Percentiles rank a stretch among this genome's conserved stretches.
Evolutionary conservation across 2,329 filamentous ascomycete species (phyloP).

Genomic region (Magnaporthiopsis incrustans): DNA sequence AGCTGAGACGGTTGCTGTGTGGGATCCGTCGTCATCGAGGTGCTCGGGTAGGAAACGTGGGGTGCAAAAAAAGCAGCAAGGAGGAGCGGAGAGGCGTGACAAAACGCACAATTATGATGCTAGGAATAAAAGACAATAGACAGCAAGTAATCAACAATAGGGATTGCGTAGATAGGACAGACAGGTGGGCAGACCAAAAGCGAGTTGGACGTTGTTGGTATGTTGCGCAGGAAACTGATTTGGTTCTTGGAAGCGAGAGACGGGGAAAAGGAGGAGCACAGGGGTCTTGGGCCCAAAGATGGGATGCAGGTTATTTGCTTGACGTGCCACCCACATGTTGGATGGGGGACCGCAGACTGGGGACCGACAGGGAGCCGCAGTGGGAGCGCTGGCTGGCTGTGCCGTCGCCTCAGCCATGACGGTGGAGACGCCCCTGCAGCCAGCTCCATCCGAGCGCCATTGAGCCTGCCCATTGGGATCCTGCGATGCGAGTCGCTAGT

Average conservation of each 20-base stretch:
- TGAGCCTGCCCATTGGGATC: background rate
- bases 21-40: constrained; percentile 2
- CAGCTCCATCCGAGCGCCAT: background rate
- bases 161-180: background rate
- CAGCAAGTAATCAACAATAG: background rate
- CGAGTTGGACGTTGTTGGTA: background rate
- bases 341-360: no score
- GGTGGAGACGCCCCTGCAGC: background rate
- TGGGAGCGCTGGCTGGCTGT: no score
- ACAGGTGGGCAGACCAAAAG: background rate
- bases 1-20: constrained; percentile 8
- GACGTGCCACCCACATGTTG: no score
- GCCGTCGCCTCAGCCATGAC: no score
- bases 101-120: background rate
- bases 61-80: background rate
- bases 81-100: background rate
- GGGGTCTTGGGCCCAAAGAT: no score
- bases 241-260: background rate
- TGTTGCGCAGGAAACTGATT: background rate
- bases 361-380: no score
- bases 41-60: constrained; percentile 1
- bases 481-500: background rate
- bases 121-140: background rate
- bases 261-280: background rate
- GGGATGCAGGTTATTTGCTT: no score